Percentiles rank a stretch among this genome's conserved stretches.
Evolutionary conservation across 345 rosid species (phyloP).

Genomic region (Carallia brachiata): DNA sequence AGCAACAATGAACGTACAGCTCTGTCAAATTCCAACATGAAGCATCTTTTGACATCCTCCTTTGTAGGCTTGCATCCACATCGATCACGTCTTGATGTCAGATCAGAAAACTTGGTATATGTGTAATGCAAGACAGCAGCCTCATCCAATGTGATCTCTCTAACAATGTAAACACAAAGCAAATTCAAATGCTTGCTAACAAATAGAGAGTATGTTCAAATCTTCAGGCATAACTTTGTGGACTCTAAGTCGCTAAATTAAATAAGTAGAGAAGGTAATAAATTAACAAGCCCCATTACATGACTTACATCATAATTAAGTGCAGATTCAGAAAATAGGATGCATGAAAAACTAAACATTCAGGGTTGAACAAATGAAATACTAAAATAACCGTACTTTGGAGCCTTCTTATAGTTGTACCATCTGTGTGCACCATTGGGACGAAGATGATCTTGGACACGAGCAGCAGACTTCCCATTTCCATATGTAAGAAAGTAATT

Average conservation of each 20-base stretch:
- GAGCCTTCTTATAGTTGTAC: conserved; percentile 86
- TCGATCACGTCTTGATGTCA: conserved; percentile 94
- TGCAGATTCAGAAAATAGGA: too few species aligned
- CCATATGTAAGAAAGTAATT: conserved; percentile 92
- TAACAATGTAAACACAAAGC: conserved; percentile 2
- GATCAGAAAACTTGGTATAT: conserved; percentile 83
- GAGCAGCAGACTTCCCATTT: conserved; percentile 97
- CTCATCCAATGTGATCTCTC: conserved; percentile 84
- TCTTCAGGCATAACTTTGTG: background rate
- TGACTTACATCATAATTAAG: too few species aligned
- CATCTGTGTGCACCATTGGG: conserved; percentile 99
- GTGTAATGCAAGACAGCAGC: conserved; percentile 92
- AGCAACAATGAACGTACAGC: conserved; percentile 56
- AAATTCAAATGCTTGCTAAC: background rate
- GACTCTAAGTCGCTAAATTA: background rate
- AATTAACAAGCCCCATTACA: too few species aligned
- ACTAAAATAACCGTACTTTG: conserved; percentile 41
- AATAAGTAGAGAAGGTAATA: background rate
- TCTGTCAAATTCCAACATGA: conserved; percentile 96
- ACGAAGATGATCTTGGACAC: conserved; percentile 86
- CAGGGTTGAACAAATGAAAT: too few species aligned
- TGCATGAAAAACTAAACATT: too few species aligned
- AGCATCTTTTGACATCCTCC: conserved; percentile 94
- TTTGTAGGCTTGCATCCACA: conserved; percentile 99
- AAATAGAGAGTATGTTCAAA: too few species aligned